Conservation (phyloP, 2,329 filamentous ascomycete species). For the Fusarium armeniacum region DNA sequence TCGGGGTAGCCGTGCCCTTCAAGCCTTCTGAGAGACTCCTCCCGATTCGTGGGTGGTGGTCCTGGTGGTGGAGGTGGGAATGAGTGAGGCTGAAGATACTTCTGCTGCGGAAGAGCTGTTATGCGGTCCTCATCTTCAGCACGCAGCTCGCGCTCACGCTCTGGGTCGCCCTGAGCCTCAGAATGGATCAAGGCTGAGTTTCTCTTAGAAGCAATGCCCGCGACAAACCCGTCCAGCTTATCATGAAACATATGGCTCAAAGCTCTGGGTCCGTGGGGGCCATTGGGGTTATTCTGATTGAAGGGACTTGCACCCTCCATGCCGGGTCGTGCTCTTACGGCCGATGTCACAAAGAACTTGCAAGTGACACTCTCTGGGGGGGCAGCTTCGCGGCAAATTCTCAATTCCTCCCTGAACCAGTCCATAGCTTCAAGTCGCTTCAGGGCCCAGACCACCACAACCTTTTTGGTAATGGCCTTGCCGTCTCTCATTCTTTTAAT, state of each 20-base stretch:
- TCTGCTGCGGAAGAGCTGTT: conserved; percentile 80
- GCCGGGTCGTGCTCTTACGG: conserved; percentile 58
- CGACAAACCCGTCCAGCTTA: conserved; percentile 88
- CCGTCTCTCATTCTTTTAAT: conserved; percentile 97
- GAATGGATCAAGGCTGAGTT: conserved; percentile 87
- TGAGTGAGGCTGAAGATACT: conserved; percentile 71
- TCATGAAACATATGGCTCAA: conserved; percentile 85
- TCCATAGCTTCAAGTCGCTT: conserved; percentile 94
- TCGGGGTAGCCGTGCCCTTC: conserved; percentile 64
- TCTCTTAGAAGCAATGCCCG: conserved; percentile 87
- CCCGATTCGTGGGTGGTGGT: conserved; percentile 52
- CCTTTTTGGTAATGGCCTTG: conserved; percentile 90
- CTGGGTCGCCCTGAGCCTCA: conserved; percentile 82
- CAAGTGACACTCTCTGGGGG: conserved; percentile 91
- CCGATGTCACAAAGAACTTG: conserved; percentile 92
- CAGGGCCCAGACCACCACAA: conserved; percentile 94
- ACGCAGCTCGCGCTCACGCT: conserved; percentile 83
- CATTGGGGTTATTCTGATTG: conserved; percentile 40
- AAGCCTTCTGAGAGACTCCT: conserved; percentile 64
- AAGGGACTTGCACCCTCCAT: conserved; percentile 63
- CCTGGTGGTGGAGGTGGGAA: conserved; percentile 51
- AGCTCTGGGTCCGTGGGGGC: conserved; percentile 61
- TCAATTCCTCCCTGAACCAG: conserved; percentile 95
- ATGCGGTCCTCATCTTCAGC: conserved; percentile 88
- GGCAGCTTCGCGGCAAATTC: conserved; percentile 90